Conservation (phyloP, 2,329 filamentous ascomycete species). For the Aspergillus ustus region DNA sequence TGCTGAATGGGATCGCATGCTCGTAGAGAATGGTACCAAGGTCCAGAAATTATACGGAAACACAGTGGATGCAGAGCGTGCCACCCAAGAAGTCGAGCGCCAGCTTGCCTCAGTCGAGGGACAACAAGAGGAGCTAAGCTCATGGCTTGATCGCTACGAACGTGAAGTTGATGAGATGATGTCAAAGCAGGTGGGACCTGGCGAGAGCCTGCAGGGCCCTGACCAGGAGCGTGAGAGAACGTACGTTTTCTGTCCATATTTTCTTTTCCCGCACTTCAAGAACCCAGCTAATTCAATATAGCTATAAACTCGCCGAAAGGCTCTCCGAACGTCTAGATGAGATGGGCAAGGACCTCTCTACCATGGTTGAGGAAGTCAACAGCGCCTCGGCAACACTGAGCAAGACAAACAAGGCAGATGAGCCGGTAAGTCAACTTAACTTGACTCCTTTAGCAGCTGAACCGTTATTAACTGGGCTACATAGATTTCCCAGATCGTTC, state of each 20-base stretch:
- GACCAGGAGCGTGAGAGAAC: constrained; percentile 96
- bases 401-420: constrained; percentile 86
- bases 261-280: background rate
- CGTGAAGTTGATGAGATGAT: constrained; percentile 89
- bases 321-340: constrained; percentile 88
- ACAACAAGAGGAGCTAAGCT: constrained; percentile 87
- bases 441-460: background rate
- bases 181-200: constrained; percentile 73
- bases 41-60: constrained; percentile 91
- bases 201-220: constrained; percentile 79
- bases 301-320: constrained; percentile 90
- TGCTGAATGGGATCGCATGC: constrained; percentile 84
- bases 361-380: constrained; percentile 99
- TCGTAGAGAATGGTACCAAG: constrained; percentile 93
- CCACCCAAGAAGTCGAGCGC: constrained; percentile 90
- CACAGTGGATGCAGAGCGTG: constrained; percentile 91
- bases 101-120: constrained; percentile 88
- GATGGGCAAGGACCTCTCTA: constrained; percentile 87
- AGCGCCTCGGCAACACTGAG: constrained; percentile 84
- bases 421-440: constrained; percentile 69
- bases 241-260: constrained; percentile 51
- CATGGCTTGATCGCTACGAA: constrained; percentile 90
- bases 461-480: background rate
- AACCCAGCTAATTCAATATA: constrained; percentile 29
- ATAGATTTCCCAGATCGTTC: constrained; percentile 91